These are phyloP conservation scores for Zygosaccharomyces pseudobailii DNA, from an alignment of 1,139 yeast species.

Conservation along the genomic window DNA sequence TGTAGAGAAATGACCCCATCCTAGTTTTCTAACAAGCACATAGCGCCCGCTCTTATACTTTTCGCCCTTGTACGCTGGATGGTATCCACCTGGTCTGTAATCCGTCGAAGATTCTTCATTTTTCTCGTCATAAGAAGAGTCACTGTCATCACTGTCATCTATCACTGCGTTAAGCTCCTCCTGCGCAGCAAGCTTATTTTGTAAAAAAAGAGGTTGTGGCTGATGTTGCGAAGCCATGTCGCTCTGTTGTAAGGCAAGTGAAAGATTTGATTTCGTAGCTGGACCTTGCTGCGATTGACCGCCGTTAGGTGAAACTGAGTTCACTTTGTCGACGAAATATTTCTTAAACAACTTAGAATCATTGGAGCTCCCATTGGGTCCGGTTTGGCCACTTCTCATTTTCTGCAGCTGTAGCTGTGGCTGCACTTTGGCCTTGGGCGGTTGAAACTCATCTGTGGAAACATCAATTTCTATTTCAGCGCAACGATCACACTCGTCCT, in stretches of 20 bases:
- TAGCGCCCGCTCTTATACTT: slow-evolving; percentile 54
- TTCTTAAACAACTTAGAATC: slow-evolving; percentile 12
- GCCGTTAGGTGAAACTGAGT: slow-evolving; percentile 1
- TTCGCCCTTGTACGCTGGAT: slow-evolving; percentile 72
- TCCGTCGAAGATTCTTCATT: slow-evolving; percentile 66
- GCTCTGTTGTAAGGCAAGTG: slow-evolving; percentile 22
- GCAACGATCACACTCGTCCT: slow-evolving; percentile 1
- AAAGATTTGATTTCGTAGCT: slow-evolving; percentile 21
- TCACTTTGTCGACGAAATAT: slow-evolving; percentile 9
- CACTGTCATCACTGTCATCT: slow-evolving; percentile 27
- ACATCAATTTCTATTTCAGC: slow-evolving; percentile 3
- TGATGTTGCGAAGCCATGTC: not conserved
- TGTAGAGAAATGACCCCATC: slow-evolving; percentile 81
- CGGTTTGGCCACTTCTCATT: not conserved
- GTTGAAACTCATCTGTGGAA: slow-evolving; percentile 1
- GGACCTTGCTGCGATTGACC: not conserved
- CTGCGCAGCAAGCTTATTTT: slow-evolving; percentile 9
- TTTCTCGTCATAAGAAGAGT: slow-evolving; percentile 38
- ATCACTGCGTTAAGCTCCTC: slow-evolving; percentile 12
- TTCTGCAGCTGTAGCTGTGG: slow-evolving; percentile 1
- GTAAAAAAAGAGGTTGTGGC: not conserved
- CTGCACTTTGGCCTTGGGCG: not conserved
- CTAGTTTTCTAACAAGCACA: slow-evolving; percentile 61
- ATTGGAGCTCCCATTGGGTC: not conserved
- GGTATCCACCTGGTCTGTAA: slow-evolving; percentile 73